These are phyloP conservation scores for Dothideomycetes sp. DNA, from an alignment of 2,329 filamentous ascomycete species.

Conservation along the genomic window DNA sequence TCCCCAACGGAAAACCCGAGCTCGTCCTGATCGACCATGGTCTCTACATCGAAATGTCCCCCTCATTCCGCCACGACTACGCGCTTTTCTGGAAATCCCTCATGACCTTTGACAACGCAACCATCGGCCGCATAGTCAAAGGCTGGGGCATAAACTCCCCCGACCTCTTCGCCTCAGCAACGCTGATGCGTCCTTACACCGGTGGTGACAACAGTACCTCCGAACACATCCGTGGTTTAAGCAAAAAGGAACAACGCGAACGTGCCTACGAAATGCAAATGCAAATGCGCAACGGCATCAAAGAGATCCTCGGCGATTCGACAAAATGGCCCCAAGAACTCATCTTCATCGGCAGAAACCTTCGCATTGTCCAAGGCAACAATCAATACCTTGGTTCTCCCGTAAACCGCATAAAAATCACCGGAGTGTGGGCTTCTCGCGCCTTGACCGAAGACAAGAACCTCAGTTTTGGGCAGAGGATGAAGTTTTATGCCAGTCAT, in stretches of 20 bases:
- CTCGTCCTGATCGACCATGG: constrained; percentile 96
- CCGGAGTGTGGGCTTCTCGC: constrained; percentile 77
- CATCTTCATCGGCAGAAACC: constrained; percentile 83
- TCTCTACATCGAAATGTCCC: constrained; percentile 84
- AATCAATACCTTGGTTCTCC: constrained; percentile 85
- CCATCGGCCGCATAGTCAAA: constrained; percentile 60
- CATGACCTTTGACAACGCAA: constrained; percentile 84
- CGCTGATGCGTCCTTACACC: constrained; percentile 80
- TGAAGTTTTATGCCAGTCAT: constrained; percentile 65
- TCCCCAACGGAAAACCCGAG: constrained; percentile 73
- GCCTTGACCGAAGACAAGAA: constrained; percentile 69
- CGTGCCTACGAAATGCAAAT: constrained; percentile 72
- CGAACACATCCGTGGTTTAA: constrained; percentile 41
- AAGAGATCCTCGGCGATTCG: constrained; percentile 74
- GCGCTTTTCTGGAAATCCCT: constrained; percentile 87
- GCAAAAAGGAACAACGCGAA: constrained; percentile 46
- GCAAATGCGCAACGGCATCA: constrained; percentile 61
- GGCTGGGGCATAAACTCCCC: constrained; percentile 83
- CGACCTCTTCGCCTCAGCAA: constrained; percentile 86
- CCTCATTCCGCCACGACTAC: constrained; percentile 77
- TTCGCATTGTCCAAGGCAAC: constrained; percentile 87
- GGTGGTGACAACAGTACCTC: constrained; percentile 66
- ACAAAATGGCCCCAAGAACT: constrained; percentile 84
- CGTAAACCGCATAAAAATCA: constrained; percentile 88
- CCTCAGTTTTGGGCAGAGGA: constrained; percentile 52